Conservation (phyloP, 73 alveolate genomes). For the Tetrahymena borealis region DNA sequence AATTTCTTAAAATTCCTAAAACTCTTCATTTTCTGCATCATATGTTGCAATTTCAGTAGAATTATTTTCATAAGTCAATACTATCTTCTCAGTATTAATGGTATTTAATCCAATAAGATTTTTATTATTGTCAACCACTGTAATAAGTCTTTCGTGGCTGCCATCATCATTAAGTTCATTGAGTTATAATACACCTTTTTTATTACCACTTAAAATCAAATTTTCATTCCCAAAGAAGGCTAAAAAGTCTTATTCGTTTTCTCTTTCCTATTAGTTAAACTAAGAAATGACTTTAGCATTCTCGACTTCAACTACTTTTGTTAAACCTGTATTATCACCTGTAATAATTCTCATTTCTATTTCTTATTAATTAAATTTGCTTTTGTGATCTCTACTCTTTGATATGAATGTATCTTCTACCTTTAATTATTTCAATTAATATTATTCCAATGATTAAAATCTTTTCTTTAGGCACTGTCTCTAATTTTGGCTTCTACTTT, state of each 20-base stretch:
- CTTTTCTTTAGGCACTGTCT: background rate
- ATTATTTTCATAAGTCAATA: background rate
- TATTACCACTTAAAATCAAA: background rate
- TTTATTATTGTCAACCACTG: background rate
- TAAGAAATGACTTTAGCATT: background rate
- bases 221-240: background rate
- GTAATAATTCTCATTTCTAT: background rate
- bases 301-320: background rate
- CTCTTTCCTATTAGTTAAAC: background rate
- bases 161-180: background rate
- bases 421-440: background rate
- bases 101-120: background rate
- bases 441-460: background rate
- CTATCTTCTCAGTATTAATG: background rate
- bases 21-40: background rate
- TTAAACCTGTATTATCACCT: background rate
- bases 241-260: background rate
- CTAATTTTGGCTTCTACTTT: conserved; percentile 1
- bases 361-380: background rate
- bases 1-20: background rate
- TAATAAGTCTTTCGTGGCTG: background rate
- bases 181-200: background rate
- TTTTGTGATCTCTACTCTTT: background rate
- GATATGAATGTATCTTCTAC: background rate
- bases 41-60: background rate